Percentiles rank a stretch among this genome's conserved stretches.
Conservation (phyloP, 1,139 yeast genomes). For the Hansenula lynferdii region DNA sequence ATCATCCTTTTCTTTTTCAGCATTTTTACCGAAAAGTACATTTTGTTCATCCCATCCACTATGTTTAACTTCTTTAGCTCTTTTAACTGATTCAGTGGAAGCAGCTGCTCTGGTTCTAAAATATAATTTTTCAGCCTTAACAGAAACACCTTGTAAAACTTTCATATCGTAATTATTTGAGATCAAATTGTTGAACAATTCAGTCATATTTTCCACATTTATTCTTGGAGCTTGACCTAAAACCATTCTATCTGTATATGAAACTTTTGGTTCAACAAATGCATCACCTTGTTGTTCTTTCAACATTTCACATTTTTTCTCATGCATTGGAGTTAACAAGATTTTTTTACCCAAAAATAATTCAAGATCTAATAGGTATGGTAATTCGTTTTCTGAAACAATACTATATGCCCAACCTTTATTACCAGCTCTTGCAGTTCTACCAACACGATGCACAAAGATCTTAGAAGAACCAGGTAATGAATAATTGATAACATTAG, state of each 20-base stretch:
- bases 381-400: slow-evolving; percentile 79
- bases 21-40: slow-evolving; percentile 65
- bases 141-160: slow-evolving; percentile 64
- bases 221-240: slow-evolving; percentile 82
- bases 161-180: slow-evolving; percentile 65
- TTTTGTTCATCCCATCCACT: slow-evolving; percentile 91
- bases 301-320: slow-evolving; percentile 49
- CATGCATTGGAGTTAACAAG: slow-evolving; percentile 64
- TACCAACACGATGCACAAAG: slow-evolving; percentile 95
- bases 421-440: slow-evolving; percentile 99
- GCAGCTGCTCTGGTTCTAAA: slow-evolving; percentile 85
- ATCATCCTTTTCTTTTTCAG: slow-evolving; percentile 68
- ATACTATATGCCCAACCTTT: slow-evolving; percentile 97
- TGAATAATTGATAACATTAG: slow-evolving; percentile 88
- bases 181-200: slow-evolving; percentile 60
- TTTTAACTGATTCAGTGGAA: slow-evolving; percentile 74
- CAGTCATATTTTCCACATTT: slow-evolving; percentile 67
- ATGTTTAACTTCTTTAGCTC: slow-evolving; percentile 76
- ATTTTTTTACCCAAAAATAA: slow-evolving; percentile 84
- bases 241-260: slow-evolving; percentile 74
- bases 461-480: slow-evolving; percentile 91
- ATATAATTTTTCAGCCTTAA: slow-evolving; percentile 84
- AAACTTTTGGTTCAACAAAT: slow-evolving; percentile 47
- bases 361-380: slow-evolving; percentile 87
- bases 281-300: slow-evolving; percentile 34